phyloP scores from a whole-genome alignment of 2,329 filamentous ascomycete genomes.

The Ophiostoma pallidulum region DNA sequence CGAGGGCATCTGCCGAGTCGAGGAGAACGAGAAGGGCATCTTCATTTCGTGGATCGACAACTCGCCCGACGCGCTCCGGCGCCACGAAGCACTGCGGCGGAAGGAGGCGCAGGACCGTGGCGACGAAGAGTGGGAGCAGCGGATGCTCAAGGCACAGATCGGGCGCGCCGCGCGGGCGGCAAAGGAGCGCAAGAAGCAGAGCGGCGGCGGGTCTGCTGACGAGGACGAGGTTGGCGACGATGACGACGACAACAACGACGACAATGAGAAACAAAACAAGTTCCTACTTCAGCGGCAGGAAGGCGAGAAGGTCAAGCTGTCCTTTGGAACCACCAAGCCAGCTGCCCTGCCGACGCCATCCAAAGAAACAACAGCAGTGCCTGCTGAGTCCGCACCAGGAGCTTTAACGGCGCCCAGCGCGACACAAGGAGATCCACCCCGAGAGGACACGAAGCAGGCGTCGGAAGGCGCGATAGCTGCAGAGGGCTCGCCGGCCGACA shows the following conservation, averaged over 20 bases:
- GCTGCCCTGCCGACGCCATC: slow-evolving; percentile 13
- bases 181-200: slow-evolving; percentile 34
- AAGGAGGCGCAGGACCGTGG: slow-evolving; percentile 84
- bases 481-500: too few relatives aligned
- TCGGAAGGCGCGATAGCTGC: too few relatives aligned
- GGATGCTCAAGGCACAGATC: slow-evolving; percentile 75
- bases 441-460: too few relatives aligned
- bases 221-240: slow-evolving; percentile 29
- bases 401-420: too few relatives aligned
- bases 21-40: slow-evolving; percentile 78
- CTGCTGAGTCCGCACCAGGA: too few relatives aligned
- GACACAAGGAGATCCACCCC: too few relatives aligned
- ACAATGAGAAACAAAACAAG: slow-evolving; percentile 32
- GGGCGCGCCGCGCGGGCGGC: slow-evolving; percentile 58
- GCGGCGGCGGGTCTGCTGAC: too few relatives aligned
- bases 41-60: slow-evolving; percentile 89
- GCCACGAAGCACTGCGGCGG: slow-evolving; percentile 70
- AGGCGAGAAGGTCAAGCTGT: slow-evolving; percentile 67
- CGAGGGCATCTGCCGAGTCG: slow-evolving; percentile 80
- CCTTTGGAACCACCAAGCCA: slow-evolving; percentile 45
- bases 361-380: too few relatives aligned
- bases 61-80: slow-evolving; percentile 70
- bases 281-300: slow-evolving; percentile 50
- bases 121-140: slow-evolving; percentile 82
- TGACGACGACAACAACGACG: slow-evolving; percentile 31